These are phyloP conservation scores for Pulveroboletus sp. DNA, from an alignment of 768 basidiomycete genomes.

Conservation along the genomic window DNA sequence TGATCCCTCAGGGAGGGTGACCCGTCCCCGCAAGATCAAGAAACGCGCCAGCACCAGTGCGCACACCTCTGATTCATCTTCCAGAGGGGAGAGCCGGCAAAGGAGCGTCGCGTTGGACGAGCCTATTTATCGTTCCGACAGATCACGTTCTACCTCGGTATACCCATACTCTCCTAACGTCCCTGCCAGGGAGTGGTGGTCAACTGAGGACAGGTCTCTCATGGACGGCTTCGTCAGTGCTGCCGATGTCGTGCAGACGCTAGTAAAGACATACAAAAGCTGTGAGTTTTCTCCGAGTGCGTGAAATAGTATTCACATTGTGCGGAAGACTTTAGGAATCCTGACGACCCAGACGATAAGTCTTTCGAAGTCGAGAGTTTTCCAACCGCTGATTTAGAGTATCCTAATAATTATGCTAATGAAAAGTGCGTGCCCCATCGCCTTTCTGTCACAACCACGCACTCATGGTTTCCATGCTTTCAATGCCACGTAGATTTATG, in stretches of 20 bases:
- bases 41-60: conserved; percentile 19
- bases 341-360: conserved; percentile 53
- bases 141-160: conserved; percentile 62
- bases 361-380: conserved; percentile 59
- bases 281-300: conserved; percentile 42
- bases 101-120: conserved; percentile 40
- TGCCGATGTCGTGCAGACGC: conserved; percentile 54
- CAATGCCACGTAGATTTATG: conserved; percentile 49
- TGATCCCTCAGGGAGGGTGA: neutral
- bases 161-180: conserved; percentile 32
- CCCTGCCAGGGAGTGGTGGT: conserved; percentile 43
- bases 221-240: conserved; percentile 55
- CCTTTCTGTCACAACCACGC: neutral
- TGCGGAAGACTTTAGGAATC: conserved; percentile 63
- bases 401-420: conserved; percentile 63
- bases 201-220: conserved; percentile 47
- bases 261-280: conserved; percentile 64
- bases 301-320: conserved; percentile 11
- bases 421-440: conserved; percentile 49
- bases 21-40: conserved; percentile 22
- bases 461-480: neutral
- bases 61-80: conserved; percentile 34
- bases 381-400: conserved; percentile 71
- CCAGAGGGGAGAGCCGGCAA: conserved; percentile 43
- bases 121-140: conserved; percentile 49